Base-by-base conservation (phyloP, 768 basidiomycete species). In the Pisolithus orientalis region DNA sequence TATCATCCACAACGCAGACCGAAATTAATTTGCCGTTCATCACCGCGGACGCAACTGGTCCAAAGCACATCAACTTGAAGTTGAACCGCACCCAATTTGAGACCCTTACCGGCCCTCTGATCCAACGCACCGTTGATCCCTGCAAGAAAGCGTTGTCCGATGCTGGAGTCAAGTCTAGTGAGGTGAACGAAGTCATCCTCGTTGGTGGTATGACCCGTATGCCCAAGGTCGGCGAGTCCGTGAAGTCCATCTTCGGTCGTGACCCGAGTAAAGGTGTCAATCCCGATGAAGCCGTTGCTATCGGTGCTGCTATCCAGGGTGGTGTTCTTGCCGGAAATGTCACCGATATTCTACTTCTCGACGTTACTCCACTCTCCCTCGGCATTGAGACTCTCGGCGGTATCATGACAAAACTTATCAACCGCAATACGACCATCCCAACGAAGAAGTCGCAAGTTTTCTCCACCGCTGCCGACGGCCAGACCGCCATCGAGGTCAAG, bases 401-500 rank as follows among this genome's bases (percentile, higher is more conserved):
- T 65, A 97, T 99, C 73, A 98, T 99, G 92, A 98, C 95, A 59
- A 95, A 97, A 73, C 83, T 99, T 42, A 99, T 99, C 73, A 87
- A 79, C 65, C 88, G 96, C 54, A 99, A 99, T 77, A 99, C 96
- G 10, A 98, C 96, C 53, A 98, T 98, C 72, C 96, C 96, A 5
- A 97, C 95, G 60, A 99, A 99, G 81, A 99, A 99, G 82, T 94
- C 92, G 0, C 95, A 98, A 70, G 89, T 87, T 42, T 98, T 99
- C 81, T 98, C 95, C 4, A 99, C 96, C 14, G 95, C 96, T 39
- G 95, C 95, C 38, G 96, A 99, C 56, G 95, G 96, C 49, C 96
- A 99, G 73, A 95, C 90, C n/a, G 94, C 95, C 37, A 97, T 99
- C 59, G 94, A 98, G 70, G 95, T 99, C 71, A 98, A 98, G 84